Percentiles rank a stretch among this genome's conserved stretches.
These are phyloP conservation scores for Gymnopilus dilepis DNA, from an alignment of 768 basidiomycete species.

Conservation along the genomic window DNA sequence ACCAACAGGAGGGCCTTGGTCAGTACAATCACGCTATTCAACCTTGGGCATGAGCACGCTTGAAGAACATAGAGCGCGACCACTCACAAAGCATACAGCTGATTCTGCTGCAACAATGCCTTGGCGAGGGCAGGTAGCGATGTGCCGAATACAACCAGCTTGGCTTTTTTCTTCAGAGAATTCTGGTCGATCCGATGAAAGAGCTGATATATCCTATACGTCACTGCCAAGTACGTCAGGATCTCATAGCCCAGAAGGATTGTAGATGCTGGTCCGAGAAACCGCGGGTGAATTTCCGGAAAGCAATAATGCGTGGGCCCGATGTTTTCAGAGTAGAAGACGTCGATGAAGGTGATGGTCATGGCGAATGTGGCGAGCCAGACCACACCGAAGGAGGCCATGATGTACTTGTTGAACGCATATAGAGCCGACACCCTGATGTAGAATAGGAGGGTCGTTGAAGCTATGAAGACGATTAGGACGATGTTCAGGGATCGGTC, in stretches of 20 bases:
- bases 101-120: slow-evolving; percentile 11
- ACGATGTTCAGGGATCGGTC: slow-evolving; percentile 8
- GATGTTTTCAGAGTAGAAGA: slow-evolving; percentile 12
- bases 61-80: background rate
- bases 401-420: slow-evolving; percentile 4
- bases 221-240: slow-evolving; percentile 12
- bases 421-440: slow-evolving; percentile 15
- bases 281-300: background rate
- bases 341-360: background rate
- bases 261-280: slow-evolving; percentile 6
- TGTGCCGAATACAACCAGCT: background rate
- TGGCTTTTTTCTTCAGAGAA: background rate
- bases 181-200: background rate
- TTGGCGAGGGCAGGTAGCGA: slow-evolving; percentile 4
- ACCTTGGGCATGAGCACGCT: background rate
- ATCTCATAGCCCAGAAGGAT: slow-evolving; percentile 14
- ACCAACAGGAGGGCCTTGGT: slow-evolving; percentile 10
- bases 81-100: slow-evolving; percentile 17
- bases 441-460: slow-evolving; percentile 18
- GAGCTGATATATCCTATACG: slow-evolving; percentile 8
- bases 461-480: slow-evolving; percentile 10
- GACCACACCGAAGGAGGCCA: slow-evolving; percentile 7
- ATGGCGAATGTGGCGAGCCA: slow-evolving; percentile 11
- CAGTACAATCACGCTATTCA: slow-evolving; percentile 1
- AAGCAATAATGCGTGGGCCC: slow-evolving; percentile 15